phyloP scores from a whole-genome alignment of 2,329 filamentous ascomycete genomes.

The Botrytis aclada region DNA sequence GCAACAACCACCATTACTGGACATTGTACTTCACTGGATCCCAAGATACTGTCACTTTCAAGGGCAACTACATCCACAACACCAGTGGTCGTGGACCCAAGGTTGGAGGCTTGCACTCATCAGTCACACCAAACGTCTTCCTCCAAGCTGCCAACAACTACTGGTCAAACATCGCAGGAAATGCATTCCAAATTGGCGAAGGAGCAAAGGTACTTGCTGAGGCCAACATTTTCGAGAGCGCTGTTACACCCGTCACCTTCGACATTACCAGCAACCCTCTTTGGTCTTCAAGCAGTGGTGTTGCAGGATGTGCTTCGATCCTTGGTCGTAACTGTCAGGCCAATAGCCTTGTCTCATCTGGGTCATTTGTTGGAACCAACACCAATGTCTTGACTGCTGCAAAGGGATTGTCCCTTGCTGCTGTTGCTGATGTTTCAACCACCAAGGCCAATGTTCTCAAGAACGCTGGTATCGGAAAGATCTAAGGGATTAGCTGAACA shows the following conservation, averaged over 20 bases:
- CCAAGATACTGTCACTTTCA: slow-evolving; percentile 43
- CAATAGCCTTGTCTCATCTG: background rate
- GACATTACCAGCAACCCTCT: background rate
- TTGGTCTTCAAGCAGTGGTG: background rate
- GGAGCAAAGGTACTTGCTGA: background rate
- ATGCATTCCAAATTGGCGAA: background rate
- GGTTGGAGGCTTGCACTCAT: slow-evolving; percentile 35
- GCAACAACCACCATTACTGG: slow-evolving; percentile 5
- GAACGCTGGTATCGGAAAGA: background rate
- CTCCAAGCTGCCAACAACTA: slow-evolving; percentile 9
- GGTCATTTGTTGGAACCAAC: background rate
- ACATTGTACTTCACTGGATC: slow-evolving; percentile 38
- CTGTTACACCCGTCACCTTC: background rate
- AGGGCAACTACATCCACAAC: slow-evolving; percentile 46
- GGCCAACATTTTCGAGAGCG: background rate
- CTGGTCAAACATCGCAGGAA: background rate
- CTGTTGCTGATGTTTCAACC: background rate
- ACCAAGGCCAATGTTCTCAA: background rate
- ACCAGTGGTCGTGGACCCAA: slow-evolving; percentile 45
- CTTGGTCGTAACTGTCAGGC: background rate
- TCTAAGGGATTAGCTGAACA: background rate
- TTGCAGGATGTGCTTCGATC: background rate
- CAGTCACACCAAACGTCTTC: background rate
- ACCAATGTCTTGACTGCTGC: background rate
- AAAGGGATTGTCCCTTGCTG: background rate